Evolutionary conservation across 495 filamentous ascomycete species (phyloP), one percentile per base, ranked within the genome.

Genomic region (Pseudevernia furfuracea): DNA sequence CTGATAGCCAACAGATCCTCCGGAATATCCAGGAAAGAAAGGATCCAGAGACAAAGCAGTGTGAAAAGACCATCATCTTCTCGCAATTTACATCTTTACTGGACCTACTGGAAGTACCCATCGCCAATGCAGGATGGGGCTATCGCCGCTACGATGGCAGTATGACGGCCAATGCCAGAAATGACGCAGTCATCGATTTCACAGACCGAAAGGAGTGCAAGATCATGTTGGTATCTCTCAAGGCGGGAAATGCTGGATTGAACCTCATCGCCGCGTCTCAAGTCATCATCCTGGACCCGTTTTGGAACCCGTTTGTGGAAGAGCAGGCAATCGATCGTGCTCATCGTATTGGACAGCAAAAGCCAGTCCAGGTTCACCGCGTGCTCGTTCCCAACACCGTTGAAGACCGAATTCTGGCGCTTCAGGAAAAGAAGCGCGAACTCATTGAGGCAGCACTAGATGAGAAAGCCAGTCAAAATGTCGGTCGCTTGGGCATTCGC

Each of bases 251-350:
- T 71, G 83, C 93, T 0, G 93, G 93, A 0, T 79, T 97, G 44
- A 97, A 97, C 72, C 82, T 97, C 25, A 87, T 88, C 11, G 85
- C 85, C n/a, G 93, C 93, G 0, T 88, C 86, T 0, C 87, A 91
- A 67, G 89, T 97, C 66, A 90, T 97, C 71, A 88, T 97, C 60
- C 84, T 95, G 62, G 93, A 97, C 68, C 93, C 93, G 0, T 96
- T 96, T 78, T 97, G 94, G 90, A 97, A 97, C 66, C 92, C 93
- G 0, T 96, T 88, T 71, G 88, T 96, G 34, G 93, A 97, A 76
- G 90, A 92, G 69, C 93, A 97, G 73, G 93, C 93, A 1, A 87
- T 97, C 62, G 94, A 96, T 74, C 90, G 93, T 44, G 90, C 93
- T 5, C 89, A 97, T 72, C 88, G 93, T 6, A 90, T 97, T 62